These are phyloP conservation scores for Backusella tarrabulga DNA, from an alignment of 192 early-diverging fungal species.

Conservation along the genomic window DNA sequence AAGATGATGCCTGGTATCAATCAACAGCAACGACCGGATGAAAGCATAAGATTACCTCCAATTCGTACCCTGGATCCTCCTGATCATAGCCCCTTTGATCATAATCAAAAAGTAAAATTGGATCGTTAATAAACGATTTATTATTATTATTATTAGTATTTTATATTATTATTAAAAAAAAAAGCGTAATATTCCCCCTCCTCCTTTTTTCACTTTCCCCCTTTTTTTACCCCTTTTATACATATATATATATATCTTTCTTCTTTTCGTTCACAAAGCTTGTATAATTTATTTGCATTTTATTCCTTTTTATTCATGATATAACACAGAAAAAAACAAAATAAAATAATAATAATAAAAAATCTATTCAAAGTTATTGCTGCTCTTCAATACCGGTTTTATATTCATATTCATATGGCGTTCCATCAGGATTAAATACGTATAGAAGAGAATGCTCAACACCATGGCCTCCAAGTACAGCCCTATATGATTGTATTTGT, in stretches of 20 bases:
- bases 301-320: background rate
- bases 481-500: background rate
- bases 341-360: background rate
- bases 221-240: background rate
- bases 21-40: background rate
- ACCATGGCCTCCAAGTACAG: background rate
- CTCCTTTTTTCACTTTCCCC: background rate
- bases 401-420: background rate
- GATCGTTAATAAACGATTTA: background rate
- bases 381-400: background rate
- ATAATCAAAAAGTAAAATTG: slow-evolving; percentile 10
- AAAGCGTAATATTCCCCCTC: background rate
- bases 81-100: slow-evolving; percentile 8
- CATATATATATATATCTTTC: background rate
- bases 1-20: slow-evolving; percentile 29
- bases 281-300: slow-evolving; percentile 7
- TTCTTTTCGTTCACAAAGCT: background rate
- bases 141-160: background rate
- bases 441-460: background rate
- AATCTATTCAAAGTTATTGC: background rate
- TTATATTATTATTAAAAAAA: background rate
- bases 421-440: background rate
- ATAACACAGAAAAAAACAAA: background rate
- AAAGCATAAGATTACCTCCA: slow-evolving; percentile 13
- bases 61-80: slow-evolving; percentile 16